Percentiles rank a stretch among this genome's conserved stretches.
Evolutionary conservation across 306 rosid genomes (phyloP).

Genomic region (Styphnolobium japonicum): DNA sequence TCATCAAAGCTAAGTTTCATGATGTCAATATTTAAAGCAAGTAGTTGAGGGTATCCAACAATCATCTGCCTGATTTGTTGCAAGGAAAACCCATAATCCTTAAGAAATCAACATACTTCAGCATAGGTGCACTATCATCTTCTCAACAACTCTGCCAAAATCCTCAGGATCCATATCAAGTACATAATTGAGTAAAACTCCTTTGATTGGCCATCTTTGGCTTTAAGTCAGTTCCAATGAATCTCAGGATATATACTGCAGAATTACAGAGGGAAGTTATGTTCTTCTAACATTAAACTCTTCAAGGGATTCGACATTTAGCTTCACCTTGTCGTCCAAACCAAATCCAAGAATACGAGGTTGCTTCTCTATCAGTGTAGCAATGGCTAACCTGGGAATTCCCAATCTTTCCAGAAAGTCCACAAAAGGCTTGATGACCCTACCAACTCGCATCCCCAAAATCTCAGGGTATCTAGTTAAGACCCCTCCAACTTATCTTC

Average conservation of each 20-base stretch:
- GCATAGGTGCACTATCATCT: slow-evolving; percentile 71
- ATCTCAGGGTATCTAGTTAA: slow-evolving; percentile 86
- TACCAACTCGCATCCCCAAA: slow-evolving; percentile 95
- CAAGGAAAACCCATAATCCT: slow-evolving; percentile 68
- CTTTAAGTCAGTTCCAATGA: slow-evolving; percentile 71
- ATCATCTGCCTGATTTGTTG: slow-evolving; percentile 62
- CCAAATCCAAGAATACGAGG: slow-evolving; percentile 90
- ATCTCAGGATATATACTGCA: slow-evolving; percentile 86
- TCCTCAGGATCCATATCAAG: slow-evolving; percentile 61
- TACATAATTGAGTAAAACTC: slow-evolving; percentile 53
- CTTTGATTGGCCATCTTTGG: slow-evolving; percentile 61
- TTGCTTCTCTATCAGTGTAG: slow-evolving; percentile 81
- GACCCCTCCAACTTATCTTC: slow-evolving; percentile 83
- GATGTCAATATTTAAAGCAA: slow-evolving; percentile 86
- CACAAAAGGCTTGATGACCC: slow-evolving; percentile 87
- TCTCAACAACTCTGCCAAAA: slow-evolving; percentile 79
- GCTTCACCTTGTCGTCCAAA: slow-evolving; percentile 72
- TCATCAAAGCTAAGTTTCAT: slow-evolving; percentile 72
- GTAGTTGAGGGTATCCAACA: slow-evolving; percentile 81
- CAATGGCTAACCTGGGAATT: slow-evolving; percentile 82
- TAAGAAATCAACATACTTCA: slow-evolving; percentile 74
- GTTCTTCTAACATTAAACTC: slow-evolving; percentile 64
- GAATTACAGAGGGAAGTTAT: slow-evolving; percentile 68
- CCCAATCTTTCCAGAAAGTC: slow-evolving; percentile 82
- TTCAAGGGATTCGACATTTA: slow-evolving; percentile 70